A percentile compares a stretch with the other conserved stretches of the same genome.
These are phyloP conservation scores for Eleusine coracana DNA, from an alignment of 176 grass and related monocot species.

Conservation along the genomic window DNA sequence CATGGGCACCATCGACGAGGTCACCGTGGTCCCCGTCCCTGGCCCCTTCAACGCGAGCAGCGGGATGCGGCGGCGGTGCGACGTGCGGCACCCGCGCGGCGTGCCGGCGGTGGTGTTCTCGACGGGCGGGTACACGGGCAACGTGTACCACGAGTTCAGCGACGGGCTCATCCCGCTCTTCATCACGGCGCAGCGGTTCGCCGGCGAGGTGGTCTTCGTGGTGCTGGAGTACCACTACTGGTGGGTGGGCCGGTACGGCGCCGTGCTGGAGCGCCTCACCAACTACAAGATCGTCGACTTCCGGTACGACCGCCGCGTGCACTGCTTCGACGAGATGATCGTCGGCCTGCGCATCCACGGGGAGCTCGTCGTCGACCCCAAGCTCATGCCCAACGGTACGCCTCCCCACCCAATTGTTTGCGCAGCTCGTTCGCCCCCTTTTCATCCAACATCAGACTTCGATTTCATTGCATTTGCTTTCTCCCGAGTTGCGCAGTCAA, in stretches of 20 bases:
- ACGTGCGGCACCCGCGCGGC: conserved; percentile 61
- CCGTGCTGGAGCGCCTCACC: conserved; percentile 69
- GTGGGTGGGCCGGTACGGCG: conserved; percentile 83
- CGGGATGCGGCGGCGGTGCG: conserved; percentile 46
- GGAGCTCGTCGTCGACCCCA: conserved; percentile 87
- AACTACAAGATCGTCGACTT: conserved; percentile 91
- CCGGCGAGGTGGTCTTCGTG: conserved; percentile 86
- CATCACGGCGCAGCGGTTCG: conserved; percentile 82
- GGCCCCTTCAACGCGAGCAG: conserved; percentile 19
- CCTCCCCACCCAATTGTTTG: neutral
- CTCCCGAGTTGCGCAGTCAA: conserved; percentile 33
- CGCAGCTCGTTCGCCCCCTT: neutral
- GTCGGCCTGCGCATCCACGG: conserved; percentile 89
- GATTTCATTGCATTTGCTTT: neutral
- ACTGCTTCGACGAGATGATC: conserved; percentile 95
- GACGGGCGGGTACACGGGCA: conserved; percentile 96
- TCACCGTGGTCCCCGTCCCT: conserved; percentile 46
- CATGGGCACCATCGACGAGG: conserved; percentile 78
- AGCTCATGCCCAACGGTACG: conserved; percentile 83
- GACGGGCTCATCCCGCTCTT: conserved; percentile 94
- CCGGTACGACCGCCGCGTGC: conserved; percentile 71
- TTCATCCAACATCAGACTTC: neutral
- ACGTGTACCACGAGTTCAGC: conserved; percentile 99
- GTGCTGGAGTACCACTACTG: conserved; percentile 85
- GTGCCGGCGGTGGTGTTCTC: conserved; percentile 91